Base-by-base conservation (phyloP, 2,329 filamentous ascomycete genomes). In the Fusarium duplospermum region DNA sequence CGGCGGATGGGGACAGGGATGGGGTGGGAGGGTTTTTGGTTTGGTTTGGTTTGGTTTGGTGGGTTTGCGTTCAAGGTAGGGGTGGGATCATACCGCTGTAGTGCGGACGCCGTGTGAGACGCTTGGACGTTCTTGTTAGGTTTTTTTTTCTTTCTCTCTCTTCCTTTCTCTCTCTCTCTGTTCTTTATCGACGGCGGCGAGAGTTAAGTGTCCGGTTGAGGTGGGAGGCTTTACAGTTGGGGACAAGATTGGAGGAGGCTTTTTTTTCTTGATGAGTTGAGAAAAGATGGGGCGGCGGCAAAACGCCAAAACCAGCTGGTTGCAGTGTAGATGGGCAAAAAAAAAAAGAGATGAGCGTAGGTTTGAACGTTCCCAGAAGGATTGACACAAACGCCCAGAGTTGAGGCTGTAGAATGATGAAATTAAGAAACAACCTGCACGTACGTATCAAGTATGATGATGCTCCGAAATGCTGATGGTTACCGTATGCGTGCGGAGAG, bases 41-140 rank as follows among this genome's bases (percentile, higher is more conserved):
- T 72, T 59, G 62, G 36, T 57, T 52, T 38, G 52, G 20, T 54
- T 54, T 31, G 27, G 29, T 31, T 54, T 47, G 62, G 42, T 45
- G 40, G 40, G 58, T 54, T 45, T 54, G 58, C 35, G 38, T 56
- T 70, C 38, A 42, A 40, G 61, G 29, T 33, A 64, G 59, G 60
- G 71, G 67, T 73, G 71, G 64, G 67, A 74, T 71, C 71, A 70
- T 74, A 62, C 58, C 72, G 66, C 27, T 61, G 66, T 67, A 59
- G 56, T 40, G 56, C 24, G 35, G 22, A 38, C 52, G 52, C 56
- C 56, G 56, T 59, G 47, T 59, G 47, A 63, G 59, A 33, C 59
- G 61, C 61, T 63, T 33, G 27, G 35, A 42, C 22, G 22, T 38
- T n/a, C 33, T 45, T 27, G 64, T 69, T 50, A 50, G 67, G 67